Base-by-base conservation (phyloP, 1,284 basidiomycete species). In the Apiotrichum gamsii region DNA sequence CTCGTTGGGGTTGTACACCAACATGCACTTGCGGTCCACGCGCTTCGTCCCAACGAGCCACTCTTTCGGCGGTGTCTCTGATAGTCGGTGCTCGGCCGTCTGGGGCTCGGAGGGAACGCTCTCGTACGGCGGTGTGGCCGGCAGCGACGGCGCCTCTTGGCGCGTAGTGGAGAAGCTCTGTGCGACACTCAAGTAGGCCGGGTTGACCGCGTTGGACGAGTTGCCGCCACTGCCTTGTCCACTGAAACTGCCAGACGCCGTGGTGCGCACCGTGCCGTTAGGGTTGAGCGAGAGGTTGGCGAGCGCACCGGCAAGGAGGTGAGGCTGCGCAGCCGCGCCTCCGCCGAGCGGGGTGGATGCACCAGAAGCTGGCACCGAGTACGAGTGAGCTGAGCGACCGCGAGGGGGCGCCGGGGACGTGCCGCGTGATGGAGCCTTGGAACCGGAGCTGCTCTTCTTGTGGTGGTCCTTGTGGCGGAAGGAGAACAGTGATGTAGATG, bases 1-100 rank as follows among this genome's bases (percentile, higher is more conserved):
- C 16, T 43, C 43, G 31, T 57, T 50, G 5, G 59, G 59, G 40
- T 61, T 61, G 39, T 59, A 59, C 33, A 47, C 28, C 19, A 47
- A 19, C 45, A 47, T 47, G 18, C 35, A 13, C 28, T 31, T 43
- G 19, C 39, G 39, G 39, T 47, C 34, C 13, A 28, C 32, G 13
- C 35, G 29, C 14, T 15, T 24, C n/a, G 21, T 39, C n/a, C 43
- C 43, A 11, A 32, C 15, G 18, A 45, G 36, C 43, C 43, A 45
- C 3, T 45, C 43, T 28, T 6, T 11, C 10, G 41, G 40, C 20
- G 40, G 40, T 24, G 34, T 35, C n/a, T n/a, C n/a, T n/a, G n/a
- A n/a, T n/a, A n/a, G n/a, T n/a, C n/a, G n/a, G 14, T 15, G 31
- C 16, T 8, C 21, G 3, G 39, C 41, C 9, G 23, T 20, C 37